These are phyloP conservation scores for Russula griseocarnosa DNA, from an alignment of 768 basidiomycete genomes.

Conservation along the genomic window DNA sequence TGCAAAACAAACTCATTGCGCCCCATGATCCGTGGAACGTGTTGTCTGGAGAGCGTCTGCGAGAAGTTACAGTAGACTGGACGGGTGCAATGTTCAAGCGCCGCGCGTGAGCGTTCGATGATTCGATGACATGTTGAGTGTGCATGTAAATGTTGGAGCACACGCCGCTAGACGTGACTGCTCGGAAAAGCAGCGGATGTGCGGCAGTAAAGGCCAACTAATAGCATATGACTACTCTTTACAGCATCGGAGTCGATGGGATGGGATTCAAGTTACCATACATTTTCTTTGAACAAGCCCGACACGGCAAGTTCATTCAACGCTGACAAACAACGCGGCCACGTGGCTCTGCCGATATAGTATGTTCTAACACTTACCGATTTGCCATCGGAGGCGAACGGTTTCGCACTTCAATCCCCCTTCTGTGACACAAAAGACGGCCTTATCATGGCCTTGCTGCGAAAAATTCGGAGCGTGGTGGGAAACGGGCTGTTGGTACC, in stretches of 20 bases:
- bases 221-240: constrained; percentile 26
- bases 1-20: constrained; percentile 69
- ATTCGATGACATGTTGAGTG: not conserved
- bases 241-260: constrained; percentile 10
- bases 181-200: constrained; percentile 4
- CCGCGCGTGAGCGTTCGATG: not conserved
- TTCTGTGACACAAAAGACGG: constrained; percentile 25
- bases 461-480: constrained; percentile 14
- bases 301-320: constrained; percentile 20
- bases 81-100: constrained; percentile 33
- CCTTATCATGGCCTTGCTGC: constrained; percentile 23
- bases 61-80: constrained; percentile 54
- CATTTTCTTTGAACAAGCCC: constrained; percentile 25
- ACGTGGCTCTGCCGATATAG: constrained; percentile 27
- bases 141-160: not conserved
- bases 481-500: constrained; percentile 24
- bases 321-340: constrained; percentile 12
- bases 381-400: constrained; percentile 23
- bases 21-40: constrained; percentile 58
- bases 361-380: constrained; percentile 19
- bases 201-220: constrained; percentile 3
- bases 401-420: constrained; percentile 16
- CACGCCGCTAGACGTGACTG: not conserved
- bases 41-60: constrained; percentile 60
- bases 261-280: constrained; percentile 9